Percentiles rank a stretch among this genome's conserved stretches.
Evolutionary conservation across 2,329 filamentous ascomycete genomes (phyloP).

Genomic region (Huntiella moniliformis): DNA sequence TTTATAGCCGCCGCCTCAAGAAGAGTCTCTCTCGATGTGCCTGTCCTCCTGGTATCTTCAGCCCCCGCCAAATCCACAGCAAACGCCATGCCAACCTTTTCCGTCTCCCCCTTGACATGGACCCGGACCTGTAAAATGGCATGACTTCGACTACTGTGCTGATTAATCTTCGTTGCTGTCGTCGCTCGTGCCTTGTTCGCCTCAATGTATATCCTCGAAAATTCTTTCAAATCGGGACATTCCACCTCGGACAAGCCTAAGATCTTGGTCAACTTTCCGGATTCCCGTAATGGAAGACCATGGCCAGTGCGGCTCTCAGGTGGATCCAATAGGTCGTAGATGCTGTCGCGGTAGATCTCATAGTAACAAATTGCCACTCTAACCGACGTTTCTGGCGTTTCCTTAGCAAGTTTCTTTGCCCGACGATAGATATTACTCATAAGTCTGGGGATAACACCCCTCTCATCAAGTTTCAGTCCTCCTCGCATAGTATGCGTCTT

Average conservation of each 20-base stretch:
- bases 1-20: constrained; percentile 96
- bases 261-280: constrained; percentile 71
- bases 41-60: constrained; percentile 84
- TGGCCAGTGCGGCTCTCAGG: constrained; percentile 69
- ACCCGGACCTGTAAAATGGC: constrained; percentile 82
- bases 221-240: constrained; percentile 74
- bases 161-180: constrained; percentile 79
- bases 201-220: constrained; percentile 76
- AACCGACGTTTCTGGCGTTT: constrained; percentile 53
- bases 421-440: constrained; percentile 72
- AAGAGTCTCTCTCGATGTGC: constrained; percentile 80
- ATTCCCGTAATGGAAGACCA: constrained; percentile 67
- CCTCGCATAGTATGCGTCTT: constrained; percentile 96
- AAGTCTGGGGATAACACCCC: constrained; percentile 72
- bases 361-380: constrained; percentile 73
- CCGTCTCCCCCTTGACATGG: constrained; percentile 49
- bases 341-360: constrained; percentile 94
- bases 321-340: constrained; percentile 75
- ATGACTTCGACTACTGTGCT: constrained; percentile 75
- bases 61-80: constrained; percentile 91
- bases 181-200: constrained; percentile 82
- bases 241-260: constrained; percentile 68
- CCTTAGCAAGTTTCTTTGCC: constrained; percentile 69
- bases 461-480: constrained; percentile 65
- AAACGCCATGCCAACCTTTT: constrained; percentile 64